These are phyloP conservation scores for Plectosphaerella plurivora DNA, from an alignment of 2,329 filamentous ascomycete genomes.

Conservation along the genomic window DNA sequence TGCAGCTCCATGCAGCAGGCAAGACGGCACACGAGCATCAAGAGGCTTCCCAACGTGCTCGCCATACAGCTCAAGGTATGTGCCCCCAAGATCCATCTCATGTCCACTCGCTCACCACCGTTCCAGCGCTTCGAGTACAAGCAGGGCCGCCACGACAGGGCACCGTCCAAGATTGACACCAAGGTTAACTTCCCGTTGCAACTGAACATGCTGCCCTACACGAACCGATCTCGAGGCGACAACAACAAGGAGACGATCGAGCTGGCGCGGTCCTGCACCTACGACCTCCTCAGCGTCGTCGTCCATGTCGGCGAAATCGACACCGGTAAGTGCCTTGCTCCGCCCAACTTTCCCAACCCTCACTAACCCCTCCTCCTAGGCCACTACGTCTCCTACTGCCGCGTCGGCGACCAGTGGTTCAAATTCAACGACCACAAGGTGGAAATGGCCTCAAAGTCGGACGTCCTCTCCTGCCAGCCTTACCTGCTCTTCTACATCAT, in stretches of 20 bases:
- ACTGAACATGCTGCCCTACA: slow-evolving; percentile 88
- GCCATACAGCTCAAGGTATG: slow-evolving; percentile 87
- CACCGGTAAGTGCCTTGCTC: slow-evolving; percentile 64
- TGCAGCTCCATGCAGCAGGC: slow-evolving; percentile 76
- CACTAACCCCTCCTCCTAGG: slow-evolving; percentile 27
- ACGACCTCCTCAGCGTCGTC: slow-evolving; percentile 84
- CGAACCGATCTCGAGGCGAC: slow-evolving; percentile 56
- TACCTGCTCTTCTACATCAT: slow-evolving; percentile 88
- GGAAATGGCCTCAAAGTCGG: slow-evolving; percentile 73
- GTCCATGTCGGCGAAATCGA: slow-evolving; percentile 93
- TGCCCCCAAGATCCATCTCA: not conserved
- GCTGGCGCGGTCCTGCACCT: slow-evolving; percentile 64
- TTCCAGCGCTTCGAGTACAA: slow-evolving; percentile 67
- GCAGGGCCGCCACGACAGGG: slow-evolving; percentile 57
- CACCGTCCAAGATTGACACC: slow-evolving; percentile 82
- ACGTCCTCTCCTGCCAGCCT: slow-evolving; percentile 80
- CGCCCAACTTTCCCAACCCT: not conserved
- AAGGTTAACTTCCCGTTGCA: slow-evolving; percentile 80
- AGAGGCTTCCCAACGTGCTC: slow-evolving; percentile 79
- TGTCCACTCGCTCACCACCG: slow-evolving; percentile 1
- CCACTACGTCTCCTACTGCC: slow-evolving; percentile 84
- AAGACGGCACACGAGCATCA: slow-evolving; percentile 78
- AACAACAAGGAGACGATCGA: slow-evolving; percentile 49
- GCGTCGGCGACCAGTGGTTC: slow-evolving; percentile 86
- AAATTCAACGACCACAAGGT: slow-evolving; percentile 95